Base-by-base conservation (phyloP, 331 rosid genomes). In the Rosa hybrid region DNA sequence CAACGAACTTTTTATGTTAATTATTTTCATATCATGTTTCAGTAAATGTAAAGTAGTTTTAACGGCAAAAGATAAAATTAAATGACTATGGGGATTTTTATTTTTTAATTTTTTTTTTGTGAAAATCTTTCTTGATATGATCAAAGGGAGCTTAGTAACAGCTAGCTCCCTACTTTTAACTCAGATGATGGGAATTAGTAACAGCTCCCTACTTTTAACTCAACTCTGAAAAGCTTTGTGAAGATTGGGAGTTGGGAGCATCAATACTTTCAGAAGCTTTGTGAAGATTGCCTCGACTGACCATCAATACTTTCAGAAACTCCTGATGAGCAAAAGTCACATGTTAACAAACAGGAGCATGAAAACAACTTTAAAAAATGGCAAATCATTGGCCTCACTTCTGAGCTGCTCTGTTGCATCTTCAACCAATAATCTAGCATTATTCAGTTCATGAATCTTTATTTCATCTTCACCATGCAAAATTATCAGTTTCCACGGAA, bases 381-480 rank as follows among this genome's bases (percentile, higher is more conserved):
- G 30, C 7, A 76, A 41, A 42, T 57, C 81, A 80, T 76, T 53
- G 80, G 71, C 75, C 98, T 91, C 89, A 91, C 99, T 87, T 84
- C 79, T 84, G 78, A 95, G 97, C 78, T 95, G 90, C 85, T 39
- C 81, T 30, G 90, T 91, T 67, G 88, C 93, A 82, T 89, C 94
- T 65, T 89, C 94, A 39, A 95, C 99, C 85, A 84, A 87, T 80
- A 79, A 57, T 83, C 86, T 89, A 72, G 98, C 93, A 82, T 93
- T 94, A 45, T 77, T 81, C 57, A 95, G 86, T 77, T 95, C 98
- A 87, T 85, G 94, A 73, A 45, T 80, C 88, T 91, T 95, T 64
- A 83, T 78, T 72, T 91, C 98, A 69, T 86, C 83, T 60, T 93
- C 98, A 71, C 85, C 93, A 51, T 68, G 65, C 85, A 86, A 69